Percentiles rank a stretch among this genome's conserved stretches.
Evolutionary conservation across 2,329 filamentous ascomycete genomes (phyloP).

Genomic region (Tolypocladium nubicola): DNA sequence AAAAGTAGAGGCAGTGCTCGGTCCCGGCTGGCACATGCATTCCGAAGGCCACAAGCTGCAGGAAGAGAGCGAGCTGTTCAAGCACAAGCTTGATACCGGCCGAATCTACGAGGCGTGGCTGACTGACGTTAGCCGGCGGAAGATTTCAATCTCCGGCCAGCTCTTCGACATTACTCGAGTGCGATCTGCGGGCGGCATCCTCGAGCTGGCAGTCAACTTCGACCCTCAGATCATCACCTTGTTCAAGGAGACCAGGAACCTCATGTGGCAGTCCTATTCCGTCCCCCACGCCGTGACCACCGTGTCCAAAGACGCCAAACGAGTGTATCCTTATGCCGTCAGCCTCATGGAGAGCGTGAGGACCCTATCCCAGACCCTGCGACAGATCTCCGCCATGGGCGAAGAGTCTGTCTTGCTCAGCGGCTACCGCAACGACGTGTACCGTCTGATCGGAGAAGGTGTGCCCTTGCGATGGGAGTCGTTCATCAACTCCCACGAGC

Average conservation of each 20-base stretch:
- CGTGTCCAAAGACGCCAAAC: conserved; percentile 96
- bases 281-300: conserved; percentile 92
- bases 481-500: conserved; percentile 92
- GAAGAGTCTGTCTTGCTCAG: conserved; percentile 81
- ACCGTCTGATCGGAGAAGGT: conserved; percentile 73
- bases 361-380: conserved; percentile 79
- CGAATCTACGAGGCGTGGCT: conserved; percentile 96
- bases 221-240: conserved; percentile 93
- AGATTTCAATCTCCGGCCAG: conserved; percentile 84
- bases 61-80: conserved; percentile 84
- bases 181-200: conserved; percentile 75
- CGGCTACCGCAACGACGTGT: conserved; percentile 86
- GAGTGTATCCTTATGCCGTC: conserved; percentile 95
- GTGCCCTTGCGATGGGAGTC: conserved; percentile 93
- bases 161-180: conserved; percentile 85
- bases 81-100: conserved; percentile 88
- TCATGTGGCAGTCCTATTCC: conserved; percentile 89
- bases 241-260: conserved; percentile 96
- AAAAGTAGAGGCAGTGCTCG: conserved; percentile 96
- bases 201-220: conserved; percentile 92
- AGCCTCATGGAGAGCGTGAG: conserved; percentile 98
- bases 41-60: conserved; percentile 90
- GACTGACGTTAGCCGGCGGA: conserved; percentile 75
- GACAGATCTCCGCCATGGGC: conserved; percentile 74
- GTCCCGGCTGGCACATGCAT: conserved; percentile 88